These are phyloP conservation scores for Avena eriantha DNA, from an alignment of 176 grass and related monocot species.

Conservation along the genomic window DNA sequence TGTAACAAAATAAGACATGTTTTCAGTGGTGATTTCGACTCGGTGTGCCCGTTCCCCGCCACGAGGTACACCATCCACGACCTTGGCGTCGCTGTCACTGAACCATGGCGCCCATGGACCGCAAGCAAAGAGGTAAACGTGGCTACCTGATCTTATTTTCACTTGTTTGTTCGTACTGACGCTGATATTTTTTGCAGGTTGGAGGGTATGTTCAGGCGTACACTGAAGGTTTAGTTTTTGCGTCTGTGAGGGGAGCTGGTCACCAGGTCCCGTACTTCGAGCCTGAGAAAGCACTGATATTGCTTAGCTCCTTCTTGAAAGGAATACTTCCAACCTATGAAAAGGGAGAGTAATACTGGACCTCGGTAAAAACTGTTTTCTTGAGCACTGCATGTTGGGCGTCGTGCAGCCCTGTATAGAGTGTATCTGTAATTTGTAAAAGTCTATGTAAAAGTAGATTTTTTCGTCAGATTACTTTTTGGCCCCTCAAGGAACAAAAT, in stretches of 20 bases:
- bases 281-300: constrained; percentile 50
- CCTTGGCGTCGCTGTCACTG: constrained; percentile 30
- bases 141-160: not conserved
- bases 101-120: constrained; percentile 62
- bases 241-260: constrained; percentile 57
- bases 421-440: not conserved
- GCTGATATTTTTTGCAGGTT: constrained; percentile 22
- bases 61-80: constrained; percentile 46
- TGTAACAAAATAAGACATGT: not conserved
- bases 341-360: not conserved
- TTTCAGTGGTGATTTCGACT: constrained; percentile 56
- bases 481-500: not conserved
- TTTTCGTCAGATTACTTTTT: not conserved
- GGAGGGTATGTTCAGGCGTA: constrained; percentile 60
- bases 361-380: not conserved
- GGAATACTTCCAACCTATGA: constrained; percentile 37
- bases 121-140: constrained; percentile 39
- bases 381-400: not conserved
- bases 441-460: no score
- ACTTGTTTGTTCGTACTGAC: not conserved
- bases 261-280: constrained; percentile 58
- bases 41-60: constrained; percentile 42
- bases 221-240: constrained; percentile 29
- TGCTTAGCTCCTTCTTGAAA: constrained; percentile 50
- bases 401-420: not conserved